Base-by-base conservation (phyloP, 352 stramenopile genomes). In the Halophytophthora polymorphica region DNA sequence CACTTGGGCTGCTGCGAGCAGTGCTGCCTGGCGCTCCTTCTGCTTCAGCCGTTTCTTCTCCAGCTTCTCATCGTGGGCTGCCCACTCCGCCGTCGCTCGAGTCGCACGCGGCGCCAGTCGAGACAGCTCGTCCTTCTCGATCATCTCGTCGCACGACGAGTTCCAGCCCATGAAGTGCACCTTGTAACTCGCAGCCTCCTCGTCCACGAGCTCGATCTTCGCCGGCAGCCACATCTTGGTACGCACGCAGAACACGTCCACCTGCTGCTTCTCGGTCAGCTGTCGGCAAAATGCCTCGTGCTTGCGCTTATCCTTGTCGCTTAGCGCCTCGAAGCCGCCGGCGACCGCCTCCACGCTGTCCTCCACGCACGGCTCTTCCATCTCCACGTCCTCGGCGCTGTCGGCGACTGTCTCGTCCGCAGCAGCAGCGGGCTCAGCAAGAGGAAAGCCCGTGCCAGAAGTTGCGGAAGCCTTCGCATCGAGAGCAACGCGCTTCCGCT, bases 121-220 rank as follows among this genome's bases (percentile, higher is more conserved):
- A 23, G 61, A 62, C 17, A 46, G 53, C 23, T 37, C 66, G 18
- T 35, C 15, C 22, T 57, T 59, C 7, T 45, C 42, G 41, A 89
- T 77, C 21, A 70, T 51, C 34, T 88, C 80, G 50, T 89, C 67
- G 17, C 58, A 67, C 28, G 67, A 71, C 14, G 74, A 74, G 48
- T 72, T 86, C 77, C 76, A 88, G 25, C 71, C 76, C 61, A 91
- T 73, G 51, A 75, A 91, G 42, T 88, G 77, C 48, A 91, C 64
- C 28, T 34, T 69, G 45, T 64, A 73, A 12, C 48, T 19, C 25
- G 25, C 4, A 31, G 25, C 50, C 2, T 54, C 50, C 2, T 68
- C 68, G 41, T 66, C 40, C 11, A 71, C 36, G 3, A 29, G 34
- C 14, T 80, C 67, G 35, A 89, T 69, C 51, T 80, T 85, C 23